Evolutionary conservation across 306 rosid genomes (phyloP).

Genomic region (Adenanthera pavonina): DNA sequence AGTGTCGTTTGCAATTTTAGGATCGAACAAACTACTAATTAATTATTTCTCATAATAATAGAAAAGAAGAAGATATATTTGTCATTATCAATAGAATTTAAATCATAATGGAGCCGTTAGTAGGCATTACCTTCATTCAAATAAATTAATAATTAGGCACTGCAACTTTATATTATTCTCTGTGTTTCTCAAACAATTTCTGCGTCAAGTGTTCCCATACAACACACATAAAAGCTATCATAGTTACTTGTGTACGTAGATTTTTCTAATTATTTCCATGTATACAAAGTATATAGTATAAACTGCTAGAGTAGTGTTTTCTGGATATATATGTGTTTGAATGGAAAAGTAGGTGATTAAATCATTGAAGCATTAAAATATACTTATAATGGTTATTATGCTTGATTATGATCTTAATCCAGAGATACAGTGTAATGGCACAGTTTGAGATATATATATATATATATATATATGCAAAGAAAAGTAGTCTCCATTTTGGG

Average conservation of each 20-base stretch:
- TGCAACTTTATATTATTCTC: neutral
- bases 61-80: neutral
- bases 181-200: slow-evolving; percentile 2
- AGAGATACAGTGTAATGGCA: neutral
- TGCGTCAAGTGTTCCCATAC: slow-evolving; percentile 5
- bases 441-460: no score
- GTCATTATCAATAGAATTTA: neutral
- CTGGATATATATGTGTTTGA: neutral
- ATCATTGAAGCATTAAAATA: neutral
- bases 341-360: neutral
- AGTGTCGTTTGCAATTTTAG: slow-evolving; percentile 15
- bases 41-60: neutral
- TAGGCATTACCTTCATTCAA: neutral
- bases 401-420: slow-evolving; percentile 8
- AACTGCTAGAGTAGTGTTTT: neutral
- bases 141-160: neutral
- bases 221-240: neutral
- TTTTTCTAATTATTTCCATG: neutral
- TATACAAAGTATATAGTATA: neutral
- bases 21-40: neutral
- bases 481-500: neutral
- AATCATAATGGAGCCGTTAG: slow-evolving; percentile 24
- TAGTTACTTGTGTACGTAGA: neutral
- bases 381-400: neutral
- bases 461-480: no score